Percentiles rank a stretch among this genome's conserved stretches.
Evolutionary conservation across 345 rosid species (phyloP).

Genomic region (Gossypium longicalyx): DNA sequence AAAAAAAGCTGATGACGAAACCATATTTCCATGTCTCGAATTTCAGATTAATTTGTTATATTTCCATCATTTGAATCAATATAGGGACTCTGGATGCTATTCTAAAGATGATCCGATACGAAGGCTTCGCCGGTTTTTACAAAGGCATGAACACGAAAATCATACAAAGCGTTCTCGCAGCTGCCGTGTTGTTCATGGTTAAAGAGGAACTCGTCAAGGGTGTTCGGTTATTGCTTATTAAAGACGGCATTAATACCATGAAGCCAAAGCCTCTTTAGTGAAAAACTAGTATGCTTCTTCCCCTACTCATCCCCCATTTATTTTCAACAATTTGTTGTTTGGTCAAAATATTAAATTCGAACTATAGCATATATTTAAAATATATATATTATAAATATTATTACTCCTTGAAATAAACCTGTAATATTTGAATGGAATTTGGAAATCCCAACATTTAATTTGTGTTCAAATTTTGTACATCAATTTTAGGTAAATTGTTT

Average conservation of each 20-base stretch:
- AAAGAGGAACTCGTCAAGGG: slow-evolving; percentile 91
- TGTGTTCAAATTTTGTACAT: not conserved
- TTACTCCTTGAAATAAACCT: not conserved
- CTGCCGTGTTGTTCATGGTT: slow-evolving; percentile 85
- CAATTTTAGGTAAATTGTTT: not conserved
- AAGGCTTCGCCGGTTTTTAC: slow-evolving; percentile 83
- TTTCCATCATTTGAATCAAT: slow-evolving; percentile 1
- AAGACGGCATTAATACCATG: slow-evolving; percentile 16
- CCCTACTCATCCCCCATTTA: not conserved
- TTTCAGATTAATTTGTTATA: not conserved
- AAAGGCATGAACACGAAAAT: slow-evolving; percentile 95
- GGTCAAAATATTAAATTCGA: too few species aligned
- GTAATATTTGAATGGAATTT: not conserved
- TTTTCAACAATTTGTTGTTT: not conserved
- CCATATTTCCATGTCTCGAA: not conserved
- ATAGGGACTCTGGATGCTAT: slow-evolving; percentile 80
- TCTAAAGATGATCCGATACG: slow-evolving; percentile 77
- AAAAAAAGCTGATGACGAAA: not conserved
- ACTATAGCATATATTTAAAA: not conserved
- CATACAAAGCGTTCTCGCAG: slow-evolving; percentile 84
- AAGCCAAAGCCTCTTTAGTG: slow-evolving; percentile 34
- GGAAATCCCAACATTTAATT: not conserved
- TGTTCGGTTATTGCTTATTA: slow-evolving; percentile 47
- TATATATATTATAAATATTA: not conserved
- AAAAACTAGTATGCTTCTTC: not conserved